These are phyloP conservation scores for Aciculosporium take DNA, from an alignment of 2,329 filamentous ascomycete species.

Conservation along the genomic window DNA sequence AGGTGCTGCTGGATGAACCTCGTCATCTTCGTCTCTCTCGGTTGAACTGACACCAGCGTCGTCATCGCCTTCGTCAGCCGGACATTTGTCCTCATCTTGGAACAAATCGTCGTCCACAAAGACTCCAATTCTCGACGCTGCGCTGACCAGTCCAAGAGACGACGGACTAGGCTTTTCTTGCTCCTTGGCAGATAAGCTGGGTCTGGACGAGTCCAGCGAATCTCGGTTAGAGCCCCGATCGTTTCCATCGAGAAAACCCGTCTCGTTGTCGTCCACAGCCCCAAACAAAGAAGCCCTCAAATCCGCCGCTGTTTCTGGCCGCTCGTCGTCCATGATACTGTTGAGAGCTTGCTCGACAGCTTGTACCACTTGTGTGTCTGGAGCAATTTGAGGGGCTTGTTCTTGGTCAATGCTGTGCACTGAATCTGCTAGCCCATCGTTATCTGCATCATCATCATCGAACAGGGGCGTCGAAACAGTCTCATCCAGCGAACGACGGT, in stretches of 20 bases:
- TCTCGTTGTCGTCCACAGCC: slow-evolving; percentile 21
- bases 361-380: slow-evolving; percentile 70
- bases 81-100: slow-evolving; percentile 70
- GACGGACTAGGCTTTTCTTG: slow-evolving; percentile 70
- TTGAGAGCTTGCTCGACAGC: slow-evolving; percentile 87
- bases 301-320: slow-evolving; percentile 47
- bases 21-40: slow-evolving; percentile 50
- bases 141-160: slow-evolving; percentile 79
- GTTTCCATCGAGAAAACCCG: slow-evolving; percentile 35
- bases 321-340: slow-evolving; percentile 76
- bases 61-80: slow-evolving; percentile 66
- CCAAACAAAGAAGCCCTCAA: slow-evolving; percentile 52
- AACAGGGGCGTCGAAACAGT: slow-evolving; percentile 42
- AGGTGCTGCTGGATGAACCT: slow-evolving; percentile 85
- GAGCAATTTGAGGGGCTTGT: slow-evolving; percentile 33
- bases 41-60: slow-evolving; percentile 46
- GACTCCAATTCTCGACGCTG: slow-evolving; percentile 75
- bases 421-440: slow-evolving; percentile 55
- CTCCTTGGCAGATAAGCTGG: slow-evolving; percentile 24
- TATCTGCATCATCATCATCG: slow-evolving; percentile 68
- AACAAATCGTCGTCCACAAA: slow-evolving; percentile 92
- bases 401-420: slow-evolving; percentile 69
- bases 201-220: slow-evolving; percentile 40
- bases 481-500: slow-evolving; percentile 60
- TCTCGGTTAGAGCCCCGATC: slow-evolving; percentile 48